Evolutionary conservation across 371 early-diverging fungal genomes (phyloP), one percentile per base, ranked within the genome.

Genomic region (Actinomucor elegans): DNA sequence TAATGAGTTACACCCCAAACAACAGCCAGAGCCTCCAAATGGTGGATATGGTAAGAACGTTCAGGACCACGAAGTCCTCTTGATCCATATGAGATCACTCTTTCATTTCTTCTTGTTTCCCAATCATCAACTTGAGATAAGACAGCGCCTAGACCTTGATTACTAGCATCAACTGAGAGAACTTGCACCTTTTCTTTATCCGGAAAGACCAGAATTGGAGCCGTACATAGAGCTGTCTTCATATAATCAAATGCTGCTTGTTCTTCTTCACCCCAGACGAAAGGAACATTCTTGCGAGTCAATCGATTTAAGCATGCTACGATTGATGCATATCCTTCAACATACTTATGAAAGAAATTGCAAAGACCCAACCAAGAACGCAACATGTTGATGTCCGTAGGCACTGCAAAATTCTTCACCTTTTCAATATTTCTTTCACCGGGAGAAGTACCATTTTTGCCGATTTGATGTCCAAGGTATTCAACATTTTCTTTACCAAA

Each of bases 111-210:
- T 11, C 28, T 28, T 36, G 17, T 57, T 57, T 73, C 77, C 73
- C 21, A 55, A 18, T 34, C 8, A n/a, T 34, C 36, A 5, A 28
- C 17, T 14, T 79, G 78, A 4, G 55, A 53, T 3, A 78, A 47
- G 0, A 74, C 58, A 0, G 57, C 70, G 0, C 62, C 76, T 31
- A 76, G 14, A 3, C 70, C 78, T 11, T 23, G 10, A 14, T 35
- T 21, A 12, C 64, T 67, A 0, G 75, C 79, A 51, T 77, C 76
- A 1, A 55, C 61, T 10, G 61, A 34, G n/a, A 83, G 15, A 2
- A 65, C 57, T 46, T 71, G 71, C 0, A 27, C 10, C 2, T 67
- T 43, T 0, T 51, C 18, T 2, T 26, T 23, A 47, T 78, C 66
- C 0, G 71, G 72, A 21, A 37, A 60, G 10, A 36, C 46, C 23